Evolutionary conservation across 768 basidiomycete genomes (phyloP).

Genomic region (Russula earlei): DNA sequence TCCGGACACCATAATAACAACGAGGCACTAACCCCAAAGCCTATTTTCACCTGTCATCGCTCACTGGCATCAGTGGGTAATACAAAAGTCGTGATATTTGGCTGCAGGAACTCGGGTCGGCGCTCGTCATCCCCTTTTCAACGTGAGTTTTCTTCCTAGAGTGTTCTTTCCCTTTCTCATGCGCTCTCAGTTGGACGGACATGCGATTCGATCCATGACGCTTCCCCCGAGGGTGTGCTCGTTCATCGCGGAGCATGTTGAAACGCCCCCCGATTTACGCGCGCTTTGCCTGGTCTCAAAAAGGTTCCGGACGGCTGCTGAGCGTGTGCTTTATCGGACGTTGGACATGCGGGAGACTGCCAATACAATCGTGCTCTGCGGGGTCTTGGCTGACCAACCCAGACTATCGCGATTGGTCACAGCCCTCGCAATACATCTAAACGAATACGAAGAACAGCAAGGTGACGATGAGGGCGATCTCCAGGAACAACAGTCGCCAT

Average conservation of each 20-base stretch:
- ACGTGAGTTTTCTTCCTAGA: neutral
- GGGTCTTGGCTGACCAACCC: conserved; percentile 35
- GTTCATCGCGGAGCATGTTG: conserved; percentile 45
- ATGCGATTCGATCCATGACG: conserved; percentile 35
- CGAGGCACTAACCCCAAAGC: no score
- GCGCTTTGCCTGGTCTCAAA: conserved; percentile 50
- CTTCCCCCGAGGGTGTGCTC: conserved; percentile 50
- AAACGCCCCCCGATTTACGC: conserved; percentile 44
- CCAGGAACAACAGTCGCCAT: conserved; percentile 25
- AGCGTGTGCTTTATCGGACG: conserved; percentile 51
- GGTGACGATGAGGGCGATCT: conserved; percentile 20
- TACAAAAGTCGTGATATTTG: neutral
- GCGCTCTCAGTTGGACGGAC: neutral
- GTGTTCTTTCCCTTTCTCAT: neutral
- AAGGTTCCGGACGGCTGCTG: conserved; percentile 43
- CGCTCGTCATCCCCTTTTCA: neutral
- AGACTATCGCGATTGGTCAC: conserved; percentile 46
- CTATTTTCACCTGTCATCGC: no score
- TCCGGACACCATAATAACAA: no score
- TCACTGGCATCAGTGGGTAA: neutral
- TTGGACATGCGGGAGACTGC: conserved; percentile 36
- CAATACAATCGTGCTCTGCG: conserved; percentile 37
- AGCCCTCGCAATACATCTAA: conserved; percentile 41
- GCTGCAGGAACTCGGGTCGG: neutral
- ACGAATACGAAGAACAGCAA: conserved; percentile 25